Evolutionary conservation across 768 basidiomycete genomes (phyloP).

Genomic region (Cubamyces lactineus): DNA sequence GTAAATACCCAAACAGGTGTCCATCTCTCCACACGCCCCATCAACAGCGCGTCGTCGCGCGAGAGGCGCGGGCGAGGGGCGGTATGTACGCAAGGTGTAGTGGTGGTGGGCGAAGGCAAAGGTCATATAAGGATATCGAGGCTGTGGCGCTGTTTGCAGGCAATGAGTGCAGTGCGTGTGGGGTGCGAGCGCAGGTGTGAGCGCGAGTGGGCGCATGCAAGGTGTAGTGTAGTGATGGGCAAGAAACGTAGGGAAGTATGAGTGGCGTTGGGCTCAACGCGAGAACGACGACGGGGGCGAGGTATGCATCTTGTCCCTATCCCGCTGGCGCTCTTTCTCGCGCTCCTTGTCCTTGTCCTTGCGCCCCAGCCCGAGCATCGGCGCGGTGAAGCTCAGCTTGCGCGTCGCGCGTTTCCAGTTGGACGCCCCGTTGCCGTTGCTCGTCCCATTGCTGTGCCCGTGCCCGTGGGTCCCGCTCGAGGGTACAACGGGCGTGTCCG

Average conservation of each 20-base stretch:
- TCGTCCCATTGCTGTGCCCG: too few relatives aligned
- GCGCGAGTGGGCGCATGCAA: neutral
- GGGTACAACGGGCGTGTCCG: slow-evolving; percentile 19
- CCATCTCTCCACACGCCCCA: neutral
- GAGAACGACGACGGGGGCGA: slow-evolving; percentile 17
- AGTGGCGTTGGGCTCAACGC: neutral
- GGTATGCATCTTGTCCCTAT: slow-evolving; percentile 10
- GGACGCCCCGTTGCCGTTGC: neutral
- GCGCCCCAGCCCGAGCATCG: slow-evolving; percentile 59
- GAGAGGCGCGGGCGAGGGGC: neutral
- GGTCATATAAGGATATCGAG: slow-evolving; percentile 20
- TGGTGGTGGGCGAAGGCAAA: slow-evolving; percentile 9
- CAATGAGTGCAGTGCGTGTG: neutral
- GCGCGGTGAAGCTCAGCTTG: slow-evolving; percentile 70
- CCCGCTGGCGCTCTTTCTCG: slow-evolving; percentile 38
- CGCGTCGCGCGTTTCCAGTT: slow-evolving; percentile 51
- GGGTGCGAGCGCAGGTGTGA: neutral
- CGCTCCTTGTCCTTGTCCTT: slow-evolving; percentile 54
- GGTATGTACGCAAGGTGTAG: neutral
- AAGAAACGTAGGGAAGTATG: neutral
- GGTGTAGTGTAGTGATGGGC: neutral
- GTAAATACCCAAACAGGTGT: neutral
- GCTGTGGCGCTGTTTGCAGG: neutral
- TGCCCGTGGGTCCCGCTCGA: neutral
- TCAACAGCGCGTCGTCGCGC: neutral